Conservation (phyloP, 768 basidiomycete species). For the Melanogaster broomeanus region DNA sequence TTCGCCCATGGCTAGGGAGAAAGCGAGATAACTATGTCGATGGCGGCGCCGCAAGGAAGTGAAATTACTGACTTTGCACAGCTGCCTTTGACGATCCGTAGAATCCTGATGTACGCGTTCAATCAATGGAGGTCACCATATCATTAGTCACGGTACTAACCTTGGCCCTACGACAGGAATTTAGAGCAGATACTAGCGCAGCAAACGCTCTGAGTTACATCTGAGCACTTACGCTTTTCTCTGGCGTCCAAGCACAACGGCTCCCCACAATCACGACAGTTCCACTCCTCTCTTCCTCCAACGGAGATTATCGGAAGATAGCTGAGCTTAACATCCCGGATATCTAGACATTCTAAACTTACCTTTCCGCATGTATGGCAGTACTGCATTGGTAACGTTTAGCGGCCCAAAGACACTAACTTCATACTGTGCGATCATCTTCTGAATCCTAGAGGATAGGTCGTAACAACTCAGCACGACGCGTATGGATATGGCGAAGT, state of each 20-base stretch:
- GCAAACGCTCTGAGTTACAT: not conserved
- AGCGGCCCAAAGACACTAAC: conserved; percentile 31
- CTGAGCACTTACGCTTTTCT: conserved; percentile 29
- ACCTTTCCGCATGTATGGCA: conserved; percentile 47
- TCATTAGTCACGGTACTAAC: conserved; percentile 12
- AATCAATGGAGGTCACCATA: not conserved
- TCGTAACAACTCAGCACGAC: not conserved
- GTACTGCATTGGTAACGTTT: conserved; percentile 51
- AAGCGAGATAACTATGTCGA: not conserved
- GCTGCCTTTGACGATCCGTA: conserved; percentile 62
- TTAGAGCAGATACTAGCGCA: not conserved
- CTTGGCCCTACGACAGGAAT: conserved; percentile 13
- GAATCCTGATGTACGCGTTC: conserved; percentile 29
- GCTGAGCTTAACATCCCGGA: not conserved
- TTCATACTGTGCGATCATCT: conserved; percentile 45
- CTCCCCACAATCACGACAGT: conserved; percentile 54
- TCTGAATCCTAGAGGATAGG: conserved; percentile 21
- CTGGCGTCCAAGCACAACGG: conserved; percentile 50
- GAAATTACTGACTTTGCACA: conserved; percentile 44
- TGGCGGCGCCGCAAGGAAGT: not conserved
- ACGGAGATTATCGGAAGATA: not conserved
- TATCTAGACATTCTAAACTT: not conserved
- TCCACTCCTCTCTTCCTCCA: conserved; percentile 33
- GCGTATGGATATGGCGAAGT: too few species aligned
- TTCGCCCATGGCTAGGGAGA: conserved; percentile 50